Evolutionary conservation across 352 stramenopile species (phyloP).

Genomic region (Phytophthora sojae): DNA sequence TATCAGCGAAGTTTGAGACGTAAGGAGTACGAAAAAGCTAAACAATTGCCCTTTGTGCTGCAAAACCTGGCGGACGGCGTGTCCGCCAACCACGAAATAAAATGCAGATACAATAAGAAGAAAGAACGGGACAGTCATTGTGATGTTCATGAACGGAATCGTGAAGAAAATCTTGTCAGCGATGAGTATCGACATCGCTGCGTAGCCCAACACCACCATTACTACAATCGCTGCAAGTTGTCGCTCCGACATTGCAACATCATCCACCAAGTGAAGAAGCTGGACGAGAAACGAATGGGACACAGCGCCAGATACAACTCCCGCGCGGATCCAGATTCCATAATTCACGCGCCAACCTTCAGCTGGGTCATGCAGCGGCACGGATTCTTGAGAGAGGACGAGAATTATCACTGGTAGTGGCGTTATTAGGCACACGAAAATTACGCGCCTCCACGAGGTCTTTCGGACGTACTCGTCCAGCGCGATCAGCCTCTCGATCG

Average conservation of each 20-base stretch:
- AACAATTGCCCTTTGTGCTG: slow-evolving; percentile 7
- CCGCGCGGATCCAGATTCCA: slow-evolving; percentile 9
- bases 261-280: slow-evolving; percentile 12
- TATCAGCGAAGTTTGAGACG: slow-evolving; percentile 4
- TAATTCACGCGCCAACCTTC: slow-evolving; percentile 11
- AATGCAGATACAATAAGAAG: neutral
- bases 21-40: slow-evolving; percentile 8
- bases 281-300: neutral
- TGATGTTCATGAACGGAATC: slow-evolving; percentile 28
- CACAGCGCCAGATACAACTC: neutral
- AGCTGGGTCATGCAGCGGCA: slow-evolving; percentile 3
- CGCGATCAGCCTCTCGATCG: slow-evolving; percentile 22
- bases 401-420: slow-evolving; percentile 20
- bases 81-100: neutral
- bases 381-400: slow-evolving; percentile 1
- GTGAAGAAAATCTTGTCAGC: slow-evolving; percentile 12
- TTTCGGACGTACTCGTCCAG: slow-evolving; percentile 25
- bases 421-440: slow-evolving; percentile 20
- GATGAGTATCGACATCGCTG: neutral
- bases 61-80: slow-evolving; percentile 4
- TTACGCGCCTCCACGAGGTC: slow-evolving; percentile 3
- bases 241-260: neutral
- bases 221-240: slow-evolving; percentile 9
- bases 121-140: slow-evolving; percentile 7
- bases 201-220: neutral